Base-by-base conservation (phyloP, 2,329 filamentous ascomycete genomes). In the Fusarium luffae region DNA sequence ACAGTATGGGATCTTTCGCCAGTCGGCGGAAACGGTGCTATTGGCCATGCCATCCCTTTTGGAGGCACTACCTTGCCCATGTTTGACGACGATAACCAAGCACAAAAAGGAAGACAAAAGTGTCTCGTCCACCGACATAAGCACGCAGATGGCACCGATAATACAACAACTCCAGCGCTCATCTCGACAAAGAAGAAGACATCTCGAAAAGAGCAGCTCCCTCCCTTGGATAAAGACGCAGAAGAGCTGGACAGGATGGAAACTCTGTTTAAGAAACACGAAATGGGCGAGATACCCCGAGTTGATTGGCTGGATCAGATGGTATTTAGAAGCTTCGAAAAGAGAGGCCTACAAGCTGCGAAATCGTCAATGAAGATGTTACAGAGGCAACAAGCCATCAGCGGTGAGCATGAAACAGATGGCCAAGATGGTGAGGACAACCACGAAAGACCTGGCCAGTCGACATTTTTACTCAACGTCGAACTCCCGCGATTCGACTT, bases 401-500 rank as follows among this genome's bases (percentile, higher is more conserved):
- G 81, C 28, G 78, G 80, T 11, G 82, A 86, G 28, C 77, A 54
- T 14, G 68, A 74, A 11, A 32, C 58, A 4, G 67, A 68, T 19
- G 68, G 78, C 5, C 77, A 75, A 25, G 70, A 77, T 42, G 75
- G 78, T 11, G 78, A 76, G 21, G 72, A 76, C 4, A 74, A 79
- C 30, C 83, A 89, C 42, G 86, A 89, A 46, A 75, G 77, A 16
- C 79, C 81, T 5, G 81, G 81, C 2, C 78, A 82, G 4, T 86
- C 86, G 3, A 89, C 90, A 11, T 98, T 97, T 77, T 89, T 91
- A 50, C 87, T 99, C 19, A 94, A 97, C 75, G 86, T 99, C 50
- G 96, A 99, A 75, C 89, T 99, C 49, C 94, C 94, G 14, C 90
- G 94, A 13, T 99, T 98, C 77, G 96, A 99, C 76, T 97, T 98